Percentiles rank a stretch among this genome's conserved stretches.
These are phyloP conservation scores for Cercospora citrullina DNA, from an alignment of 2,329 filamentous ascomycete genomes.

Conservation along the genomic window DNA sequence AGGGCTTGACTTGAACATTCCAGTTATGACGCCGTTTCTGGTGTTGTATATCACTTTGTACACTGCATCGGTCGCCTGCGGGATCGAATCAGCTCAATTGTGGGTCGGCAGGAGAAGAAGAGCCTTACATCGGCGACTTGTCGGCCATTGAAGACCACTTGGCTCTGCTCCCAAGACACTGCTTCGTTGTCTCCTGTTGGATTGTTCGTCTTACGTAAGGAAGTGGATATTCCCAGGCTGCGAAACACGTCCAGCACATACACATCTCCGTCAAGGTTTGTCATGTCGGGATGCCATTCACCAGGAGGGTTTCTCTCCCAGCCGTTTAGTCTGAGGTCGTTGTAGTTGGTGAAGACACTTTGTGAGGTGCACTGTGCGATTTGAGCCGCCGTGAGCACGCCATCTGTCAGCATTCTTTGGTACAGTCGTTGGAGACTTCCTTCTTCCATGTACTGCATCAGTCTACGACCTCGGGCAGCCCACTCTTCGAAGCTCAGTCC, in stretches of 20 bases:
- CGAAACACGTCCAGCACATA: neutral
- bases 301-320: neutral
- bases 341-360: neutral
- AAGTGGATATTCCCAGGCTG: neutral
- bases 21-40: neutral
- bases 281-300: neutral
- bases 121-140: neutral
- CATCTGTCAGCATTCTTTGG: neutral
- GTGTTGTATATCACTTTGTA: slow-evolving; percentile 2
- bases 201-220: neutral
- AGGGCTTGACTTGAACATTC: neutral
- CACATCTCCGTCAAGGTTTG: neutral
- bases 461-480: neutral
- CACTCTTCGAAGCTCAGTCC: neutral
- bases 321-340: neutral
- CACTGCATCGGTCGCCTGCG: neutral
- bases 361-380: neutral
- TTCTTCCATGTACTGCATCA: slow-evolving; percentile 3
- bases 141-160: neutral
- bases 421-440: neutral
- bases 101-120: neutral
- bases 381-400: neutral
- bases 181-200: slow-evolving; percentile 1
- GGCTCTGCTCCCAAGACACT: neutral
- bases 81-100: no score